Conservation (phyloP, 1,139 yeast genomes). For the Diutina rugosa region DNA sequence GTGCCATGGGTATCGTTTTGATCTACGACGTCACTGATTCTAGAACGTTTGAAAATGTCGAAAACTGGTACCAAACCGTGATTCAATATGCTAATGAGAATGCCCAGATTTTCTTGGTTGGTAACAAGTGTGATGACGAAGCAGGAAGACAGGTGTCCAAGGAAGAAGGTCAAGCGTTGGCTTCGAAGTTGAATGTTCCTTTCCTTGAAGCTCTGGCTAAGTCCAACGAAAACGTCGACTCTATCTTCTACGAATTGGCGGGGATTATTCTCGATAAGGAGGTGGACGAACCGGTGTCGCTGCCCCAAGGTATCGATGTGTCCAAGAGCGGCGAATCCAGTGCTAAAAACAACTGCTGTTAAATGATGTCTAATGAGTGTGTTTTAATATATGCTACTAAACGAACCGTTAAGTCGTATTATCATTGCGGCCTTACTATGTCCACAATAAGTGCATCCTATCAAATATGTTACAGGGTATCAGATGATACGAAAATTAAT, state of each 20-base stretch:
- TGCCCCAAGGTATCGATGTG: slow-evolving; percentile 33
- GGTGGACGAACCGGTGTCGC: slow-evolving; percentile 22
- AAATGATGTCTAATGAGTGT: slow-evolving; percentile 4
- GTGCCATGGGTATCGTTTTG: slow-evolving; percentile 95
- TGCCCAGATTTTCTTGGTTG: slow-evolving; percentile 86
- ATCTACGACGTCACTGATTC: slow-evolving; percentile 96
- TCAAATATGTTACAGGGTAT: no score
- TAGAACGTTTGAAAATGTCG: slow-evolving; percentile 74
- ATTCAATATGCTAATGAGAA: slow-evolving; percentile 95
- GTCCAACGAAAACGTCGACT: slow-evolving; percentile 83
- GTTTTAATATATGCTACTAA: background rate
- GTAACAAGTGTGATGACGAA: slow-evolving; percentile 87
- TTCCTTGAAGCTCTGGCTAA: slow-evolving; percentile 95
- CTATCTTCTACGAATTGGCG: slow-evolving; percentile 86
- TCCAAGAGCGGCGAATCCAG: slow-evolving; percentile 18
- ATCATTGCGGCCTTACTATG: no score
- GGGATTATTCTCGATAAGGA: slow-evolving; percentile 73
- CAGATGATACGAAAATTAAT: no score
- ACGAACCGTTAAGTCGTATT: background rate
- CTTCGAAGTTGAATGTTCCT: slow-evolving; percentile 79
- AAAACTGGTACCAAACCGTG: slow-evolving; percentile 90
- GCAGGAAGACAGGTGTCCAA: slow-evolving; percentile 63
- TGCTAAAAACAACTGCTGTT: slow-evolving; percentile 29
- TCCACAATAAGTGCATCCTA: no score
- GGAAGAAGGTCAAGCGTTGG: slow-evolving; percentile 84